Conservation (phyloP, 345 rosid genomes). For the Gossypium herbaceum region DNA sequence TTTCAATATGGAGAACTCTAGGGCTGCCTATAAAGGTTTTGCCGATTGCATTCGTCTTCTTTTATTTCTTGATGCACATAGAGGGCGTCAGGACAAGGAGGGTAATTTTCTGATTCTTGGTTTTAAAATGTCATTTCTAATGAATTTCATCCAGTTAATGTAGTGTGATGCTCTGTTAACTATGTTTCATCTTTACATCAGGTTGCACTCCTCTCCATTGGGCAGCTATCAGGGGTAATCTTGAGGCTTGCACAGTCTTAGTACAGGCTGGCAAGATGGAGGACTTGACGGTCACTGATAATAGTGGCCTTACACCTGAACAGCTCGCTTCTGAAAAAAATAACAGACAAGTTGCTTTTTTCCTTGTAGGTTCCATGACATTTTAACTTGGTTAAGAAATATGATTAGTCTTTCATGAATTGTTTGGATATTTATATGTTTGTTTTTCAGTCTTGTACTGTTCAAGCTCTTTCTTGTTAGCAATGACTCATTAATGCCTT, state of each 20-base stretch:
- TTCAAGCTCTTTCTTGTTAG: background rate
- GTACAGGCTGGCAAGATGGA: conserved; percentile 99
- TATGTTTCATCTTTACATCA: conserved; percentile 28
- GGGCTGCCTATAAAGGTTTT: conserved; percentile 99
- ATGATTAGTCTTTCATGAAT: conserved; percentile 21
- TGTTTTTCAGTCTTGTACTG: background rate
- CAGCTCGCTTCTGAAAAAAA: conserved; percentile 98
- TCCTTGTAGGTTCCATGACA: conserved; percentile 77
- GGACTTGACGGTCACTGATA: conserved; percentile 82
- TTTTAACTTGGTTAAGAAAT: conserved; percentile 23
- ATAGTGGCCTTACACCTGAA: conserved; percentile 94
- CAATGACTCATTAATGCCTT: conserved; percentile 12
- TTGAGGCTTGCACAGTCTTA: conserved; percentile 98
- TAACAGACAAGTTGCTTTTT: conserved; percentile 99
- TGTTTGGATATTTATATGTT: background rate
- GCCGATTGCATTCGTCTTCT: conserved; percentile 94
- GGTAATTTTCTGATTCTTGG: conserved; percentile 36
- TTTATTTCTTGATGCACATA: conserved; percentile 84
- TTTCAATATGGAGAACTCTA: conserved; percentile 46
- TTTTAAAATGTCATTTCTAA: background rate
- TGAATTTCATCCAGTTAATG: background rate
- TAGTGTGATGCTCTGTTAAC: conserved; percentile 5
- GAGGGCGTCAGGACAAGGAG: conserved; percentile 97
- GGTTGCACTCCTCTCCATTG: conserved; percentile 99
- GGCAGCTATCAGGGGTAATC: conserved; percentile 99